A percentile compares a stretch with the other conserved stretches of the same genome.
phyloP scores from a whole-genome alignment of 169 alveolate species.

The Eimeria necatrix region DNA sequence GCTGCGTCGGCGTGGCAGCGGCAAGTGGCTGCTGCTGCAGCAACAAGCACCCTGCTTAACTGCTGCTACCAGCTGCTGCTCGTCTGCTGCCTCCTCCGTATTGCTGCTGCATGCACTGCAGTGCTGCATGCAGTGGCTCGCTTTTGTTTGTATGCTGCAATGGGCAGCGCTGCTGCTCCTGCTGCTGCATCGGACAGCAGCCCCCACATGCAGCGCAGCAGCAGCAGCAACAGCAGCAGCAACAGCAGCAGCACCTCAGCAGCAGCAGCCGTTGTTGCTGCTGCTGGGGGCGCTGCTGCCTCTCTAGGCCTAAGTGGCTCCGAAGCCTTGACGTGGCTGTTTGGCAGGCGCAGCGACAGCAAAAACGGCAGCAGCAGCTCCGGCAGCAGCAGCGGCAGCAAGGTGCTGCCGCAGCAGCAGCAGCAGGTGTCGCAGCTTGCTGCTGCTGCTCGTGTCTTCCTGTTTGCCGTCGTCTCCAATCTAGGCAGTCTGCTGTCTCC shows the following conservation, averaged over 20 bases:
- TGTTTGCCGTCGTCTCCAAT: conserved; percentile 18
- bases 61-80: conserved; percentile 45
- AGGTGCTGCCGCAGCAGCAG: background rate
- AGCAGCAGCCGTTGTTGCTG: conserved; percentile 44
- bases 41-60: background rate
- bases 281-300: conserved; percentile 60
- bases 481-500: conserved; percentile 28
- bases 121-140: conserved; percentile 29
- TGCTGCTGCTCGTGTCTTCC: conserved; percentile 13
- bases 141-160: conserved; percentile 25
- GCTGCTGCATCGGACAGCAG: conserved; percentile 8
- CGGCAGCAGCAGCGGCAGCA: conserved; percentile 63
- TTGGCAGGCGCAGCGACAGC: conserved; percentile 16
- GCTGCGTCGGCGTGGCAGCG: background rate
- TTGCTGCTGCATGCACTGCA: conserved; percentile 42
- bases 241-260: background rate
- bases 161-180: conserved; percentile 54
- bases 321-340: conserved; percentile 33
- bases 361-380: conserved; percentile 46
- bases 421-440: conserved; percentile 5
- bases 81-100: conserved; percentile 36
- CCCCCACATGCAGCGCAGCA: background rate
- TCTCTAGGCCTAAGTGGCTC: conserved; percentile 19
- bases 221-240: conserved; percentile 21
- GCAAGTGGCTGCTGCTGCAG: conserved; percentile 1